Base-by-base conservation (phyloP, 2,329 filamentous ascomycete species). In the Stachybotrys chlorohalonatus region DNA sequence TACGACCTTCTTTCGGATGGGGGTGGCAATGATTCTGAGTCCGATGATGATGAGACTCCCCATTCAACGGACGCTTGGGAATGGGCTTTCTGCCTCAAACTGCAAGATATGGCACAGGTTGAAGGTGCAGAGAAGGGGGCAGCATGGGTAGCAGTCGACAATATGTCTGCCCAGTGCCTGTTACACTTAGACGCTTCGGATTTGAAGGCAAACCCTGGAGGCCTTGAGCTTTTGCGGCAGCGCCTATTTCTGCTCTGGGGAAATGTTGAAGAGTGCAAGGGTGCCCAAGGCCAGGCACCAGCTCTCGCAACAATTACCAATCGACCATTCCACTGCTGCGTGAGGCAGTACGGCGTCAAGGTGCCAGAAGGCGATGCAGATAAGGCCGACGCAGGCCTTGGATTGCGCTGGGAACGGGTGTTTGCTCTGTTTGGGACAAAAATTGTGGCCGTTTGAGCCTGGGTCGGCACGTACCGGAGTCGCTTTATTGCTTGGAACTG, bases 191-290 rank as follows among this genome's bases (percentile, higher is more conserved):
- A 81, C 53, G 80, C 81, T 1, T 68, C 68, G 51, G 69, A 82
- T 67, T 76, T 96, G 39, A 78, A 77, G 17, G 65, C 69, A n/a
- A 72, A 87, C 49, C 61, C 69, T 2, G 52, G 67, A 0, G 63
- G 71, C 1, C 71, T 94, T 1, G 66, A 62, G 3, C 58, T 67
- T 7, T 71, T 96, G 5, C 80, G 82, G 52, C 82, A 95, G 60
- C 85, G 81, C 61, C 75, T 96, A 54, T 93, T 86, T 65, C 73
- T 83, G 42, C 75, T 96, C 1, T 97, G 93, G 92, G 93, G 93
- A 1, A 82, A 96, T 57, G 75, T 96, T 1, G 85, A 92, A 64
- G 90, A 95, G 65, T 68, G 74, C 51, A 90, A 88, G 65, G 62
- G 63, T 2, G 66, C 61, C n/a, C 62, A 67, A 2, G 60, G 16